phyloP scores from a whole-genome alignment of 2,329 filamentous ascomycete genomes.

The Scleromitrula shiraiana region DNA sequence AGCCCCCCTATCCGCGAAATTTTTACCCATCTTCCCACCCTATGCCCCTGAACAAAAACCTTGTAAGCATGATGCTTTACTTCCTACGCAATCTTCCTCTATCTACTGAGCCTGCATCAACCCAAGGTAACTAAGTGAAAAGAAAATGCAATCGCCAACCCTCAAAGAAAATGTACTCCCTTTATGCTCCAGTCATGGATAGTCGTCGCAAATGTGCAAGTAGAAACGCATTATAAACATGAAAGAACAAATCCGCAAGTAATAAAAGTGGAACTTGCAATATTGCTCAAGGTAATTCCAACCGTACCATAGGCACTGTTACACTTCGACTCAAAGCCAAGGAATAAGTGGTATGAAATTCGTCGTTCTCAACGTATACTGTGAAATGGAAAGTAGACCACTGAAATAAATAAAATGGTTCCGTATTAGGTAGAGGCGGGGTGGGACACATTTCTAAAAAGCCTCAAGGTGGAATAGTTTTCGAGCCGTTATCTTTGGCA shows the following conservation, averaged over 20 bases:
- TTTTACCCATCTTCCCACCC: not conserved
- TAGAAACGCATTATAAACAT: slow-evolving; percentile 8
- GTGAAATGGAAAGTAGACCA: no score
- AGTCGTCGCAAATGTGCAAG: slow-evolving; percentile 7
- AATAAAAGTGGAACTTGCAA: not conserved
- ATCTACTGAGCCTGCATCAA: not conserved
- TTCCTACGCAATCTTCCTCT: not conserved
- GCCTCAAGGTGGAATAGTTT: slow-evolving; percentile 1
- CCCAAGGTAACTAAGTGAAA: not conserved
- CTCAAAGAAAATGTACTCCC: slow-evolving; percentile 21
- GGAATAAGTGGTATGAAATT: not conserved
- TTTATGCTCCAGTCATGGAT: slow-evolving; percentile 17
- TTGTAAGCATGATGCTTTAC: no score
- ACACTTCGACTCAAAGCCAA: not conserved
- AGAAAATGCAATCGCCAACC: slow-evolving; percentile 22
- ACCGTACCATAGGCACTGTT: not conserved
- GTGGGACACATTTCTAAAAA: not conserved
- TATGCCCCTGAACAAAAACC: no score
- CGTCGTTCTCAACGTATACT: not conserved
- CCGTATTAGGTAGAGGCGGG: slow-evolving; percentile 5
- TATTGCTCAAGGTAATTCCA: not conserved
- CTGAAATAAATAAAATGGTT: slow-evolving; percentile 9
- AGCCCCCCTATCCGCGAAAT: not conserved
- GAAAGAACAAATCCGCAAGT: not conserved
- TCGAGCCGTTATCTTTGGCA: not conserved